Percentiles rank a stretch among this genome's conserved stretches.
phyloP scores from a whole-genome alignment of 2,329 filamentous ascomycete species.

The Ophiostoma montium region DNA sequence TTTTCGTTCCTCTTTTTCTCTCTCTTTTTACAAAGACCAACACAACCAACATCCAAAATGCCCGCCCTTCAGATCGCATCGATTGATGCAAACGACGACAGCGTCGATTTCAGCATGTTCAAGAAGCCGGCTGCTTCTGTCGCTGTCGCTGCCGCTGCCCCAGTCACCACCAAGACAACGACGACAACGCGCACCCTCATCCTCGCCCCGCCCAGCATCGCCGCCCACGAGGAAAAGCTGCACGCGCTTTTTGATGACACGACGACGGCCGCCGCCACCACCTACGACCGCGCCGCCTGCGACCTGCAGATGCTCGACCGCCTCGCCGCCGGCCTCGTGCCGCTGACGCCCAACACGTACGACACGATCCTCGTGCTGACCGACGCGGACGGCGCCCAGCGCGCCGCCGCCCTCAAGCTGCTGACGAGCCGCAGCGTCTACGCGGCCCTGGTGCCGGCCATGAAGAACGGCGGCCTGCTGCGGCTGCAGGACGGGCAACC shows the following conservation, averaged over 20 bases:
- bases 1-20: not conserved
- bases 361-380: slow-evolving; percentile 73
- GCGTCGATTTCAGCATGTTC: slow-evolving; percentile 10
- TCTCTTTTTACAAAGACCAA: not conserved
- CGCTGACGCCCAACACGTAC: slow-evolving; percentile 64
- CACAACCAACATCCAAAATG: slow-evolving; percentile 5
- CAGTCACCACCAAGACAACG: not conserved
- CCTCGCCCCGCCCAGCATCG: slow-evolving; percentile 79
- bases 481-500: slow-evolving; percentile 50
- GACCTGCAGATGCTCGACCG: slow-evolving; percentile 98
- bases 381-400: slow-evolving; percentile 51
- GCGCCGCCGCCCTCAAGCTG: slow-evolving; percentile 46
- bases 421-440: slow-evolving; percentile 51
- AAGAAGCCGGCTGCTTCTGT: not conserved
- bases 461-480: slow-evolving; percentile 56
- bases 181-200: slow-evolving; percentile 13
- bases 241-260: slow-evolving; percentile 48
- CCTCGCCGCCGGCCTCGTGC: slow-evolving; percentile 65
- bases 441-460: slow-evolving; percentile 50
- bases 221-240: slow-evolving; percentile 69
- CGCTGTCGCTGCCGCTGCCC: not conserved
- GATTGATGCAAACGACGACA: slow-evolving; percentile 13
- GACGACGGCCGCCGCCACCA: no score
- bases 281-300: slow-evolving; percentile 60
- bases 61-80: slow-evolving; percentile 11